Conservation (phyloP, 179 eudicot species). For the Carnegiea gigantea region DNA sequence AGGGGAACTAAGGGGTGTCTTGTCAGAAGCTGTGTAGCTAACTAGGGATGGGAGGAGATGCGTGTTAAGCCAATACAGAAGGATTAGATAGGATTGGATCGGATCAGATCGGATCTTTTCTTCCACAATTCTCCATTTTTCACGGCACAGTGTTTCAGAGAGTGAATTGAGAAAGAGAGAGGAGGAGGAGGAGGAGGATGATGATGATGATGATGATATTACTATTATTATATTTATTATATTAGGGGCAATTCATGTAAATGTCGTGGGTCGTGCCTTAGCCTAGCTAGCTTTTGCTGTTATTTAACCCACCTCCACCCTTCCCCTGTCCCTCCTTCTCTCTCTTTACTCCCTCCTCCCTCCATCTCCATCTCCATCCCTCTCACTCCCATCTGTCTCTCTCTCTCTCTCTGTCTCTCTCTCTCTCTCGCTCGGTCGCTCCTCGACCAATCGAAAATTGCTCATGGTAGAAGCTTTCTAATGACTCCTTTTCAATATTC, state of each 20-base stretch:
- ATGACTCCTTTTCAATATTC: not conserved
- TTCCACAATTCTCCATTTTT: conserved; percentile 28
- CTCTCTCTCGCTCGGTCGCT: not conserved
- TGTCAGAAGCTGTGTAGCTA: conserved; percentile 41
- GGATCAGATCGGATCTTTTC: not conserved
- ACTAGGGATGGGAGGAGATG: not conserved
- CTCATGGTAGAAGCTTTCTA: not conserved
- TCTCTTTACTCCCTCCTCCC: not conserved
- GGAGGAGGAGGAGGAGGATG: no score
- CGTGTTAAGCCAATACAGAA: not conserved
- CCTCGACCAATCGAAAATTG: conserved; percentile 16
- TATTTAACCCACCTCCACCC: conserved; percentile 37
- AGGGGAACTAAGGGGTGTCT: conserved; percentile 16
- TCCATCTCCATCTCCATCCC: conserved; percentile 10
- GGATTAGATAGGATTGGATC: not conserved
- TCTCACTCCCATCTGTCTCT: not conserved
- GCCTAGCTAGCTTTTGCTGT: conserved; percentile 31
- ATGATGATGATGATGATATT: conserved; percentile 5
- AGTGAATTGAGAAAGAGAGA: conserved; percentile 15
- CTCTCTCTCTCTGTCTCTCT: conserved; percentile 15
- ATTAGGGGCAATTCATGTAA: conserved; percentile 32
- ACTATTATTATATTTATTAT: no score
- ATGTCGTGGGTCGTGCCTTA: not conserved
- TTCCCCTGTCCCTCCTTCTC: conserved; percentile 9
- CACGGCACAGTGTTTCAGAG: conserved; percentile 28